Evolutionary conservation across 495 filamentous ascomycete genomes (phyloP).

Genomic region (Cudoniella acicularis): DNA sequence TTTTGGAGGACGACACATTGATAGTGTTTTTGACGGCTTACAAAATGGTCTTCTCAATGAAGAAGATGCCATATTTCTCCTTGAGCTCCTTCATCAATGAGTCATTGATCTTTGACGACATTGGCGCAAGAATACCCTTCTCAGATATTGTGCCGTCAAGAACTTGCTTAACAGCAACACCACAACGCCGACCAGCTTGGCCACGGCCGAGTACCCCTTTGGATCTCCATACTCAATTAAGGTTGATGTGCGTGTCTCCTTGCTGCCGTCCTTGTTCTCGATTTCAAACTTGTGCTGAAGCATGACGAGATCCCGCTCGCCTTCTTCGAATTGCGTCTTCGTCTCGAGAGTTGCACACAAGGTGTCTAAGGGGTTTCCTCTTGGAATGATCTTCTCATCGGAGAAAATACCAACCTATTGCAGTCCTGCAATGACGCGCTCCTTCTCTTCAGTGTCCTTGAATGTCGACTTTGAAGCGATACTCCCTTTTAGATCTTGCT

Average conservation of each 20-base stretch:
- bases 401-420: slow-evolving; percentile 66
- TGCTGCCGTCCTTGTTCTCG: slow-evolving; percentile 63
- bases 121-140: slow-evolving; percentile 77
- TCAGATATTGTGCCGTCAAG: slow-evolving; percentile 73
- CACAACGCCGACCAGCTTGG: slow-evolving; percentile 72
- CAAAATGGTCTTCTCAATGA: neutral
- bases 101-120: slow-evolving; percentile 64
- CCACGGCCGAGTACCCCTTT: slow-evolving; percentile 84
- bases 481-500: slow-evolving; percentile 65
- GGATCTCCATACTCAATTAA: slow-evolving; percentile 82
- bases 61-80: neutral
- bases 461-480: slow-evolving; percentile 74
- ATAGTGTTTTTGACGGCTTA: neutral
- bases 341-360: slow-evolving; percentile 89
- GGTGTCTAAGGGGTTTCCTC: slow-evolving; percentile 76
- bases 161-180: slow-evolving; percentile 66
- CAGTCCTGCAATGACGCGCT: slow-evolving; percentile 72
- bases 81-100: slow-evolving; percentile 46
- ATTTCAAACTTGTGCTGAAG: slow-evolving; percentile 92
- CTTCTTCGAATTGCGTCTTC: slow-evolving; percentile 83
- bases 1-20: neutral
- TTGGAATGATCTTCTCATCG: slow-evolving; percentile 62
- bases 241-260: slow-evolving; percentile 75
- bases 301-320: slow-evolving; percentile 66
- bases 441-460: slow-evolving; percentile 63